These are phyloP conservation scores for Sporodiniella umbellata DNA, from an alignment of 371 early-diverging fungal species.

Conservation along the genomic window DNA sequence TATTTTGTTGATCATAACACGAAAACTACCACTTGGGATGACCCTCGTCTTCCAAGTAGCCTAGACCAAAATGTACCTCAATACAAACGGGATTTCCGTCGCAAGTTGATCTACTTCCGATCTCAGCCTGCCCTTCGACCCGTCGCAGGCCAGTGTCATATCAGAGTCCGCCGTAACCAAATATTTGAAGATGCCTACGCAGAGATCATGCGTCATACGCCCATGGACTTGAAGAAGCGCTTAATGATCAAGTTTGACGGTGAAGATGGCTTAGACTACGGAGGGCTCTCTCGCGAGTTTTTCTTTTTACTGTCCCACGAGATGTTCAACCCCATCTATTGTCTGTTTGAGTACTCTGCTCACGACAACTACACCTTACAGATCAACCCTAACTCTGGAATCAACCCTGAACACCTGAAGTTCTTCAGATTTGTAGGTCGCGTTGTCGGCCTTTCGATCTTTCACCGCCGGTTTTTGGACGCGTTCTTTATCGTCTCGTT, in stretches of 20 bases:
- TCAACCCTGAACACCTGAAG: conserved; percentile 98
- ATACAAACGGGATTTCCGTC: conserved; percentile 97
- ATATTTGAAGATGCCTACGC: conserved; percentile 95
- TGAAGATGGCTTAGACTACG: conserved; percentile 98
- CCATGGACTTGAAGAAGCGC: conserved; percentile 88
- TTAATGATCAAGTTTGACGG: conserved; percentile 97
- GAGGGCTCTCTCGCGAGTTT: conserved; percentile 96
- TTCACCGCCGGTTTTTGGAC: conserved; percentile 96
- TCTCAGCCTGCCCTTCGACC: conserved; percentile 90
- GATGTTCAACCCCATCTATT: conserved; percentile 98
- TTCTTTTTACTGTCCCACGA: conserved; percentile 95
- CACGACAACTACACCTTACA: conserved; percentile 96
- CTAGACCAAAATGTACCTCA: conserved; percentile 94
- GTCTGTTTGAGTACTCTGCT: conserved; percentile 96
- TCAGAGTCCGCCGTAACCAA: conserved; percentile 81
- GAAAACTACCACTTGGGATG: conserved; percentile 96
- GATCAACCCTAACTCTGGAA: conserved; percentile 93
- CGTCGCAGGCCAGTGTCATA: conserved; percentile 90
- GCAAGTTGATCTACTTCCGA: conserved; percentile 93
- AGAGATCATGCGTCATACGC: conserved; percentile 85
- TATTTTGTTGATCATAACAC: conserved; percentile 95
- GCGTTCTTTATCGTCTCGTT: conserved; percentile 95
- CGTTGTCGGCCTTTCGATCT: conserved; percentile 93
- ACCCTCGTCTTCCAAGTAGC: conserved; percentile 92
- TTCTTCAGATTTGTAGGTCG: conserved; percentile 99